phyloP scores from a whole-genome alignment of 1,284 basidiomycete genomes.

The Anthracocystis walkeri region DNA sequence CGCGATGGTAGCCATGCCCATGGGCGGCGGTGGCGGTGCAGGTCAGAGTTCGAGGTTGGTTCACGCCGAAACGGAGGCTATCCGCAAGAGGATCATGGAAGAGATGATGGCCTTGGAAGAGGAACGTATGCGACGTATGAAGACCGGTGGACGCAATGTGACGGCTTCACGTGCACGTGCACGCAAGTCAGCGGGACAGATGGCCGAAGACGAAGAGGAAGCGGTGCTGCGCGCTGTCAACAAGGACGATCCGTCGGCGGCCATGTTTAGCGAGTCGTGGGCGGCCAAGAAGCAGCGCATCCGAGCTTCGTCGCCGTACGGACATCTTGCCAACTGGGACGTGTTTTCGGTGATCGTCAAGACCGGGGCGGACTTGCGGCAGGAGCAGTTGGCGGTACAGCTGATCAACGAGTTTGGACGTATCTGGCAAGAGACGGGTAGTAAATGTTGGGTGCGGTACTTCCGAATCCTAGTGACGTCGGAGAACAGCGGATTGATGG shows the following conservation, averaged over 20 bases:
- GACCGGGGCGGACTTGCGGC: constrained; percentile 93
- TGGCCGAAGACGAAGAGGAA: constrained; percentile 74
- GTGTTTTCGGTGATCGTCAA: constrained; percentile 98
- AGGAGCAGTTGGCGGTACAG: constrained; percentile 97
- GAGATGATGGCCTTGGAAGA: constrained; percentile 98
- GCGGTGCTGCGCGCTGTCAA: constrained; percentile 91
- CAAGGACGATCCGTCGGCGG: constrained; percentile 89
- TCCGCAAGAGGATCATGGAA: constrained; percentile 95
- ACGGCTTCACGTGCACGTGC: constrained; percentile 23
- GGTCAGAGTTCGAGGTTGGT: constrained; percentile 43
- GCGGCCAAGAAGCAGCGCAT: constrained; percentile 93
- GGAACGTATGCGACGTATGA: constrained; percentile 95
- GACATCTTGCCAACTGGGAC: constrained; percentile 83
- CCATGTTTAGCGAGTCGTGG: constrained; percentile 97
- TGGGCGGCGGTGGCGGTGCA: constrained; percentile 34
- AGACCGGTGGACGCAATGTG: constrained; percentile 72
- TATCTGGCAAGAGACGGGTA: constrained; percentile 84
- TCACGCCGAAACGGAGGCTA: constrained; percentile 75
- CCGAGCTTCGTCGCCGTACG: constrained; percentile 91
- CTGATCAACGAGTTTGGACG: constrained; percentile 91
- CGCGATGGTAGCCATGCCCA: constrained; percentile 21
- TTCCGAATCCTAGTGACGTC: constrained; percentile 93
- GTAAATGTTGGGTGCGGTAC: constrained; percentile 65
- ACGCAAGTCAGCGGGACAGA: constrained; percentile 78
- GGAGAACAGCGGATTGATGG: constrained; percentile 83